A percentile compares a stretch with the other conserved stretches of the same genome.
These are phyloP conservation scores for Phascolomyces articulosus DNA, from an alignment of 371 early-diverging fungal genomes.

Conservation along the genomic window DNA sequence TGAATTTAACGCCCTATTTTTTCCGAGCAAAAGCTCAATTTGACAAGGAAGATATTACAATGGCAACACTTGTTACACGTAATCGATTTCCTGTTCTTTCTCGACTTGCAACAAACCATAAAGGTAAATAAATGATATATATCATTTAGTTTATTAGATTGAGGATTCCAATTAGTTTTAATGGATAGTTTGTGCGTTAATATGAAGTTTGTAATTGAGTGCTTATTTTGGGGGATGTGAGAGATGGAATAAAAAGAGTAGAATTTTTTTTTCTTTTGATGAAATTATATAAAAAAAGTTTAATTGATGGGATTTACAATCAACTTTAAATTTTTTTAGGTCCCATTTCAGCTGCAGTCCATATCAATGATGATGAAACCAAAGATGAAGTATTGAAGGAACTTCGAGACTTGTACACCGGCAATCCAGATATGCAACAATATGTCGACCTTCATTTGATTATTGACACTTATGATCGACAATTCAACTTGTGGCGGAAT, in stretches of 20 bases:
- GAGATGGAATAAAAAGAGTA: background rate
- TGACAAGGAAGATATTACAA: slow-evolving; percentile 63
- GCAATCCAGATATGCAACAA: slow-evolving; percentile 55
- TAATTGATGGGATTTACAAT: too few species aligned
- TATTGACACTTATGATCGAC: slow-evolving; percentile 65
- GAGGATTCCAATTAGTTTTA: too few species aligned
- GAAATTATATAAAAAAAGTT: too few species aligned
- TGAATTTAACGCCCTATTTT: slow-evolving; percentile 65
- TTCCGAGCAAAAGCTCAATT: slow-evolving; percentile 52
- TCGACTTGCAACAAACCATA: slow-evolving; percentile 61
- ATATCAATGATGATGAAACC: slow-evolving; percentile 59
- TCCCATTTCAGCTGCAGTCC: slow-evolving; percentile 70
- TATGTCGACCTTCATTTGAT: slow-evolving; percentile 70
- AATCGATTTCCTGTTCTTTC: slow-evolving; percentile 56
- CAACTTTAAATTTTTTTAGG: slow-evolving; percentile 23
- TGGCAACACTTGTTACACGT: slow-evolving; percentile 65
- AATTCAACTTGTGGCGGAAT: slow-evolving; percentile 78
- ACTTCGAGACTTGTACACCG: slow-evolving; percentile 51
- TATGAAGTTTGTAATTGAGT: too few species aligned
- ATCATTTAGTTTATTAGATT: background rate
- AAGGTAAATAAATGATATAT: slow-evolving; percentile 32
- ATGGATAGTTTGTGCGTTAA: too few species aligned
- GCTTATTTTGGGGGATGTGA: background rate
- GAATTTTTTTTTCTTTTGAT: background rate
- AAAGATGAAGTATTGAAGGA: slow-evolving; percentile 52